Base-by-base conservation (phyloP, 768 basidiomycete species). In the Xerocomus potaroensis region DNA sequence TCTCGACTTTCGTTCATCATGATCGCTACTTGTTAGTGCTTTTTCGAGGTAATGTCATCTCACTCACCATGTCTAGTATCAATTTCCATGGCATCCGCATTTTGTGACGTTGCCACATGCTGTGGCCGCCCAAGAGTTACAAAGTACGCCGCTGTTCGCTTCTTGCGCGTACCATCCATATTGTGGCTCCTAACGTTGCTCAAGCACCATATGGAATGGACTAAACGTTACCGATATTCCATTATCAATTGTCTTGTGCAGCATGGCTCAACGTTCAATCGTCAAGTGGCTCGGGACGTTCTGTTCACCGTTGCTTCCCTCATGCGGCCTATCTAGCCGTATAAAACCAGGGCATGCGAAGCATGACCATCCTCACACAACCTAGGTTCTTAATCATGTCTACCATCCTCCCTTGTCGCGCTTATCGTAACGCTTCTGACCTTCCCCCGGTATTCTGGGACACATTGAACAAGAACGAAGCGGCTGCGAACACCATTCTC, bases 401-500 rank as follows among this genome's bases (percentile, higher is more conserved):
- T 36, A 43, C 44, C n/a, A 21, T 39, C 31, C 24, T 32, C 10
- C 10, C 37, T 35, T 36, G 19, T 26, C 43, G 45, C 46, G 40
- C 50, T 23, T 54, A 51, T 44, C 16, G 16, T 4, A 30, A 43
- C 12, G 53, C 54, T 21, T 37, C 47, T 0, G 50, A 49, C 5
- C 47, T 76, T 15, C 38, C 53, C 7, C 6, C 18, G 0, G 39
- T 44, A 3, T 67, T 73, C 7, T 70, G 68, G 66, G 48, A 29
- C 2, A 50, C 54, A 6, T 48, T 74, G 31, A 41, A n/a, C 9
- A 45, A 41, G 16, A 50, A 69, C 8, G 67, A 73, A 35, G 54
- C 53, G 1, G 54, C 61, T 22, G 66, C 71, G 9, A 77, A 78
- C 39, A 60, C 67, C 47, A 61, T 78, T 29, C 62, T 69, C 30